These are phyloP conservation scores for Eimeria tenella DNA, from an alignment of 169 alveolate species.

Conservation along the genomic window DNA sequence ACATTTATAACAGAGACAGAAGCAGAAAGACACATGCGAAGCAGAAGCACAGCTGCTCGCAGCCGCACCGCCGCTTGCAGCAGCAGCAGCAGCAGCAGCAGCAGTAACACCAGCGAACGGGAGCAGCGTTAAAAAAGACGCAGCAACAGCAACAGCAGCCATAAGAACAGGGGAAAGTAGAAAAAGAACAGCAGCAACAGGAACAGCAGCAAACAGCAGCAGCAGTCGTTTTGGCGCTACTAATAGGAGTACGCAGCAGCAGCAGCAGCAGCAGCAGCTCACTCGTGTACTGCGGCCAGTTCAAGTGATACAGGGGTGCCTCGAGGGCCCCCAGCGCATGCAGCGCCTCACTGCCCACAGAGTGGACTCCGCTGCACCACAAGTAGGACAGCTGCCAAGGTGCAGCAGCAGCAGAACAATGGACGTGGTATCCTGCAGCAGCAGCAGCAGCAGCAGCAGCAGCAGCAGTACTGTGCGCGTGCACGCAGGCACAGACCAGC, in stretches of 20 bases:
- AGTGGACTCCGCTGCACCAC: conserved; percentile 10
- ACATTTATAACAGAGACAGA: neutral
- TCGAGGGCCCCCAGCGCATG: neutral
- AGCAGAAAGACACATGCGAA: neutral
- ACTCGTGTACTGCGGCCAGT: neutral
- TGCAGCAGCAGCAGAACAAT: neutral
- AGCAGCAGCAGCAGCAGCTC: neutral
- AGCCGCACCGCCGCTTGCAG: neutral
- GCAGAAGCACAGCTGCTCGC: neutral
- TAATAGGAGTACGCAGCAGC: neutral
- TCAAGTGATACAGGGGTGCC: neutral
- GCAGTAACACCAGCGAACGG: neutral
- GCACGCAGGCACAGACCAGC: neutral
- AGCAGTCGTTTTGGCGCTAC: neutral
- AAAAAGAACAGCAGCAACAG: neutral
- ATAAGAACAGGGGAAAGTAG: neutral
- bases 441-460: conserved; percentile 22
- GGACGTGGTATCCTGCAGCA: neutral
- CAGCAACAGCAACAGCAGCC: neutral
- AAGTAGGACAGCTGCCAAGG: neutral
- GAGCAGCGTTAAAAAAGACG: neutral
- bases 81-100: conserved; percentile 9
- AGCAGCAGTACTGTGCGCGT: neutral
- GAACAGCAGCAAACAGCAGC: neutral
- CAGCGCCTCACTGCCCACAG: neutral